These are phyloP conservation scores for Tetrahymena thermophila DNA, from an alignment of 73 alveolate genomes.

Conservation along the genomic window DNA sequence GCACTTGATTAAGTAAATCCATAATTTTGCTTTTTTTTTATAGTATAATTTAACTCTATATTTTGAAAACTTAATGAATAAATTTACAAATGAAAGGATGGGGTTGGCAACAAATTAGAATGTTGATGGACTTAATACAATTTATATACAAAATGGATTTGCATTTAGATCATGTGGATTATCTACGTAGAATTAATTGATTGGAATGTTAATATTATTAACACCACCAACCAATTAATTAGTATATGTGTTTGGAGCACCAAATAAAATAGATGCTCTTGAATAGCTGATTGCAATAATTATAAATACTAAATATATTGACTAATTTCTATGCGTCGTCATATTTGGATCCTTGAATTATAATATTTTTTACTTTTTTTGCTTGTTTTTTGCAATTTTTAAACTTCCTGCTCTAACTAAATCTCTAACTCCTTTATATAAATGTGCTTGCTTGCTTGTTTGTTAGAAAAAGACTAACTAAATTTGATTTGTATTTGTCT, in stretches of 20 bases:
- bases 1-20: background rate
- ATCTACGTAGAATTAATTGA: background rate
- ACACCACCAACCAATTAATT: background rate
- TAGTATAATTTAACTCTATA: background rate
- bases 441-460: background rate
- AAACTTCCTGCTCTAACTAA: background rate
- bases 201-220: background rate
- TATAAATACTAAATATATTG: background rate
- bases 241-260: background rate
- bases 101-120: background rate
- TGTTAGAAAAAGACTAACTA: background rate
- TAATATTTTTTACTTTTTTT: background rate
- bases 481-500: background rate
- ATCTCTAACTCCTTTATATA: background rate
- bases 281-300: background rate
- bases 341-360: too few species aligned
- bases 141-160: background rate
- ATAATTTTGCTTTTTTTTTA: background rate
- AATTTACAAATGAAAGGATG: background rate
- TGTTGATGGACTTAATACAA: background rate
- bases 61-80: background rate
- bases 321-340: background rate
- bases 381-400: background rate
- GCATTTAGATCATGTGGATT: background rate
- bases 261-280: background rate